Evolutionary conservation across 495 filamentous ascomycete species (phyloP), one percentile per base, ranked within the genome.

Genomic region (Penicillium pancosmium): DNA sequence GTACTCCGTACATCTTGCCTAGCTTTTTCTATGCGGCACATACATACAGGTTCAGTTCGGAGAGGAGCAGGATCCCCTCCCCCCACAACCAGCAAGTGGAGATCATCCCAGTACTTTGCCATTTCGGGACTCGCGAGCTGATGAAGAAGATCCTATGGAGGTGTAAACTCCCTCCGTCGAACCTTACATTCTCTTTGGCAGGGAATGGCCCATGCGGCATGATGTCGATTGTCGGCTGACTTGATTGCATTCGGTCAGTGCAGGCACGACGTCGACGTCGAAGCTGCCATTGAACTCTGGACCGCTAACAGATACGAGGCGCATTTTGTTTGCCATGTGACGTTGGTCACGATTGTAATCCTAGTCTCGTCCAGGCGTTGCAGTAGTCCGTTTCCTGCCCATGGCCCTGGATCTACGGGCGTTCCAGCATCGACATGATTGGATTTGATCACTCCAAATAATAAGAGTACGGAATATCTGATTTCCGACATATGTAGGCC

Each of bases 171-270:
- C 46, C 52, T 33, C 35, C 57, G 44, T 62, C 55, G 44, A 65
- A 65, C 48, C 55, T 53, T 65, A 18, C 54, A 55, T 62, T 65
- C 53, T 49, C 55, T 59, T 52, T 51, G 19, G 62, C 51, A 51
- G 63, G 62, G 59, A 50, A 50, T 56, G 55, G 59, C 15, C 55
- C 35, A 59, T 62, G 59, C 63, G 56, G 23, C 5, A 62, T 47
- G 46, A 46, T 50, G 55, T 58, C 43, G 54, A 36, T 16, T 50
- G 19, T 52, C 49, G 38, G 55, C 44, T 51, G 54, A 57, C 55
- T 33, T 35, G 23, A 36, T 47, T 16, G 36, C 15, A 33, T 33
- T 21, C 13, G 51, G 51, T 51, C 52, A 54, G 50, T 47, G 56
- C 56, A 52, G 50, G 23, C 27, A 59, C 18, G 49, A 21, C 35